Evolutionary conservation across 176 grass and related monocot genomes (phyloP).

Genomic region (Oryza coarctata): DNA sequence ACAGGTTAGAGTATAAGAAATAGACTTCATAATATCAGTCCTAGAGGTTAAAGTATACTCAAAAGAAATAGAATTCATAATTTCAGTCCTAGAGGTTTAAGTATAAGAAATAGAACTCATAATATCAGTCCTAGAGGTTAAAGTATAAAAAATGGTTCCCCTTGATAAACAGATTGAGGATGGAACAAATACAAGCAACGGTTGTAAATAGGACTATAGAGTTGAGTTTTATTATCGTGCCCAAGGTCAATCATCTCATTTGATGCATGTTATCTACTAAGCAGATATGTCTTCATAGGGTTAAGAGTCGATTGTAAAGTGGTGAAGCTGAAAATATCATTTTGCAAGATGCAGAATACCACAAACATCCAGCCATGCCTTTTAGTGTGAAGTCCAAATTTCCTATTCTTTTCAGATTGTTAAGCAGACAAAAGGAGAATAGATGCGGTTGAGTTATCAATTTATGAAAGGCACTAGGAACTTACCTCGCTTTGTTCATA

Average conservation of each 20-base stretch:
- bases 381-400: not conserved
- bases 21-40: no score
- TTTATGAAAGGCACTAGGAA: not conserved
- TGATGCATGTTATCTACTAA: not conserved
- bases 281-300: not conserved
- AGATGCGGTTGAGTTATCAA: slow-evolving; percentile 5
- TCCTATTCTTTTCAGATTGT: not conserved
- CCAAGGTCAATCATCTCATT: not conserved
- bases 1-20: no score
- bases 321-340: not conserved
- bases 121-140: no score
- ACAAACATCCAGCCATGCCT: not conserved
- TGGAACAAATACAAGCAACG: not conserved
- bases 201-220: not conserved
- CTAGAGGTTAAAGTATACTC: no score
- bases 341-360: slow-evolving; percentile 6
- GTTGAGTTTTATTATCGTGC: not conserved
- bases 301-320: not conserved
- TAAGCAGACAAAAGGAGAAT: not conserved
- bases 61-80: no score
- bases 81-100: no score
- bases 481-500: not conserved
- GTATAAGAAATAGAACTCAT: no score
- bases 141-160: no score
- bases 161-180: no score